Evolutionary conservation across 257 asterid genomes (phyloP).

Genomic region (Orobanche coerulescens): DNA sequence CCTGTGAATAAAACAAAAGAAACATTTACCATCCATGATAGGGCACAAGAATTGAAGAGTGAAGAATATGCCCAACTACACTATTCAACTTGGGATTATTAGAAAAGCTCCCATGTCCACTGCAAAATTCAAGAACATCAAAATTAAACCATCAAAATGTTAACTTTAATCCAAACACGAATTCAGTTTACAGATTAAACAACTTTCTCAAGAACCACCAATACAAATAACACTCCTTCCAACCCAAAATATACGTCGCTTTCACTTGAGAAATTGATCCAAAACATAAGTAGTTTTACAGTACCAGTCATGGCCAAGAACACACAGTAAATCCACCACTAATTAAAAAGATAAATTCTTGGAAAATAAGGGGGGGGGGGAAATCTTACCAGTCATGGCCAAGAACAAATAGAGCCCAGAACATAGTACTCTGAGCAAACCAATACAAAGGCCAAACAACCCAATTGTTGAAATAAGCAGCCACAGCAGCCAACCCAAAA

Average conservation of each 20-base stretch:
- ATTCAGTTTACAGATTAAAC: background rate
- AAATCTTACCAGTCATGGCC: conserved; percentile 99
- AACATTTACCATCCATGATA: conserved; percentile 88
- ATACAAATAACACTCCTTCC: too few relatives aligned
- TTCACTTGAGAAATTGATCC: background rate
- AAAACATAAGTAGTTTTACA: background rate
- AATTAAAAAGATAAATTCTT: background rate
- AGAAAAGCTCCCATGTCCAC: conserved; percentile 99
- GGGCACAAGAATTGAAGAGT: conserved; percentile 93
- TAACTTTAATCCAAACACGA: background rate
- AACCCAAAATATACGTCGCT: too few relatives aligned
- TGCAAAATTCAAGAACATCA: conserved; percentile 28
- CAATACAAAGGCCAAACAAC: conserved; percentile 89
- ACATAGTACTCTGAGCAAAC: conserved; percentile 94
- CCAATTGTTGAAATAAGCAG: conserved; percentile 82
- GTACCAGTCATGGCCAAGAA: conserved; percentile 4
- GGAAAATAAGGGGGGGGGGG: too few relatives aligned
- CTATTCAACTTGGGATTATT: conserved; percentile 67
- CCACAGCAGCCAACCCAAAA: conserved; percentile 76
- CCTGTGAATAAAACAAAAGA: background rate
- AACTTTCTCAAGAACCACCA: background rate
- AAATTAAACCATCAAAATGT: background rate
- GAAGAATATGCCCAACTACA: conserved; percentile 86
- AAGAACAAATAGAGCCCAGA: conserved; percentile 98
- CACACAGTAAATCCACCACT: background rate